These are phyloP conservation scores for Fomitopsis betulina DNA, from an alignment of 1,284 basidiomycete genomes.

Conservation along the genomic window DNA sequence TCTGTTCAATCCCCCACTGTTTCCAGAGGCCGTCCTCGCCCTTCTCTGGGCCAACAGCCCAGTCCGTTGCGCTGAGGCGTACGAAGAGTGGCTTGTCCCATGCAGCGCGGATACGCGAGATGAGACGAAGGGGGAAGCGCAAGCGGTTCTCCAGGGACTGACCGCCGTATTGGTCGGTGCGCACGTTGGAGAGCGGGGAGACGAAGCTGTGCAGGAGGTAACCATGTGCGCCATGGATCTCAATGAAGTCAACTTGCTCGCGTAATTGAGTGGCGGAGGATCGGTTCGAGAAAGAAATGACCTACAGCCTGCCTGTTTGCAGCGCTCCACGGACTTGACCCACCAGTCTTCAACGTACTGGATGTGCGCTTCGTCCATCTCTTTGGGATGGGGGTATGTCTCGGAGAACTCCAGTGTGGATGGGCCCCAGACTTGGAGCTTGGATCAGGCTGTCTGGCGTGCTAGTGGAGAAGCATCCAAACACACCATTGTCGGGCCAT, in stretches of 20 bases:
- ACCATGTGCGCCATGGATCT: slow-evolving; percentile 72
- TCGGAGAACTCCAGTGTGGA: slow-evolving; percentile 49
- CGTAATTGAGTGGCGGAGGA: slow-evolving; percentile 7
- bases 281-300: background rate
- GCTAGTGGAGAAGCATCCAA: background rate
- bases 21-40: slow-evolving; percentile 52
- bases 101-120: slow-evolving; percentile 45
- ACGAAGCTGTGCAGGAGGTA: slow-evolving; percentile 62
- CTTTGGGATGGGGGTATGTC: slow-evolving; percentile 45
- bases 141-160: slow-evolving; percentile 65
- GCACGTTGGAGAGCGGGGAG: slow-evolving; percentile 68
- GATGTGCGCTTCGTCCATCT: slow-evolving; percentile 53
- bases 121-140: slow-evolving; percentile 60
- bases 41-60: slow-evolving; percentile 69
- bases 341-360: slow-evolving; percentile 63
- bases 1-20: slow-evolving; percentile 79
- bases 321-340: slow-evolving; percentile 56
- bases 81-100: slow-evolving; percentile 77
- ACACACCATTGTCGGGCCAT: slow-evolving; percentile 59
- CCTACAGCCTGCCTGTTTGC: slow-evolving; percentile 60
- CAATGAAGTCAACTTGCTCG: slow-evolving; percentile 74
- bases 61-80: slow-evolving; percentile 72
- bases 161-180: slow-evolving; percentile 74
- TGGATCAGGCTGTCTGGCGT: background rate
- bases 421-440: slow-evolving; percentile 38